Evolutionary conservation across 805 yeast genomes (phyloP), one percentile per base, ranked within the genome.

Genomic region (Maudiozyma serrabonitensis): DNA sequence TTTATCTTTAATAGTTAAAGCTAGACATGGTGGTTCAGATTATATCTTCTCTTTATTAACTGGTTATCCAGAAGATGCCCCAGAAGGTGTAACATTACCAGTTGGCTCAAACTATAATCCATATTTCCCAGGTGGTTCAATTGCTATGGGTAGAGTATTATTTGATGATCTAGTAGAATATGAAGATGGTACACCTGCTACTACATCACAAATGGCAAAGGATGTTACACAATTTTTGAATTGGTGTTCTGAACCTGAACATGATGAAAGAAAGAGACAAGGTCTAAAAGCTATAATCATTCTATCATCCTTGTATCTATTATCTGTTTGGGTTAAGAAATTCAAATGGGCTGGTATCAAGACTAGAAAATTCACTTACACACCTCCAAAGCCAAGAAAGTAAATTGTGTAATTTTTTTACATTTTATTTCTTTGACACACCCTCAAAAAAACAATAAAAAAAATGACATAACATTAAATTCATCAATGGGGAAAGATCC

Each of bases 191-290:
- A 93, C 99, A 52, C 96, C 95, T 52, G 98, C 99, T 48, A 82
- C 98, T 48, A 85, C 98, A 56, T 84, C 98, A 50, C 99, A 93
- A 78, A 90, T 91, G 98, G 99, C 99, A 60, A 93, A 93, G 79
- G 99, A 93, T 72, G 99, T 93, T 50, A 75, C 88, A 55, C 82
- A 88, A 48, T 93, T 93, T 84, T 82, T 93, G 71, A 86, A 90
- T 80, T 93, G 99, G 99, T 88, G 96, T 57, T 75, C 96, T 52
- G 96, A 89, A 75, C 99, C 99, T 54, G 99, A 93, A 76, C 96
- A 86, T 64, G 99, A 93, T 65, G 96, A 89, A 69, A 86, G 99
- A 77, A 93, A 93, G 83, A 87, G 84, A 75, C 77, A 84, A 71
- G 99, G 99, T 75, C 75, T 87, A 70, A 93, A 93, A 79, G 96